These are phyloP conservation scores for Diddensiella caesifluorescens DNA, from an alignment of 805 yeast species.

Conservation along the genomic window DNA sequence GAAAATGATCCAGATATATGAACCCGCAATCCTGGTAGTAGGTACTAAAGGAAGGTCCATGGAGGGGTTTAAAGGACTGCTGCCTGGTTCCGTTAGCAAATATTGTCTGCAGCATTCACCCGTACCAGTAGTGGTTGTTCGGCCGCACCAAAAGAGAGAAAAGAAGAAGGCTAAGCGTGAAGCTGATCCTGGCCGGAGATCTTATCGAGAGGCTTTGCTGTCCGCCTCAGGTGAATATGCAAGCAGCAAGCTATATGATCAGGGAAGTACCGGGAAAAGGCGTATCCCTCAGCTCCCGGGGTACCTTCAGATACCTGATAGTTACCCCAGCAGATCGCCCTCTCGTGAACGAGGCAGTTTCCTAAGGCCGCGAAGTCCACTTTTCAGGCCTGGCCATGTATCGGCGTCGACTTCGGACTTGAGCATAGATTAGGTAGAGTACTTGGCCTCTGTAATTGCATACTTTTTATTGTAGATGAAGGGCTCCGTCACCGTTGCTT, in stretches of 20 bases:
- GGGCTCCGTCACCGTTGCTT: slow-evolving; percentile 23
- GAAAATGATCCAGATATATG: slow-evolving; percentile 40
- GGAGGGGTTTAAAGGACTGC: slow-evolving; percentile 38
- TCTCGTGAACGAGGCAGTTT: neutral
- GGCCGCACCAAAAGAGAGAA: slow-evolving; percentile 35
- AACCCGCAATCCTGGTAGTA: slow-evolving; percentile 41
- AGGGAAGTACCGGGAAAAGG: slow-evolving; percentile 17
- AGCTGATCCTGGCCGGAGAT: slow-evolving; percentile 29
- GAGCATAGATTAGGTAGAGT: no score
- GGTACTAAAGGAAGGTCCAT: slow-evolving; percentile 40
- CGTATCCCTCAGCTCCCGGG: slow-evolving; percentile 14
- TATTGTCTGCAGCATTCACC: slow-evolving; percentile 43
- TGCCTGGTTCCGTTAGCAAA: slow-evolving; percentile 45
- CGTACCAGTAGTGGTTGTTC: slow-evolving; percentile 44
- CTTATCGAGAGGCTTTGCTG: slow-evolving; percentile 12
- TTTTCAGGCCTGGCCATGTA: neutral
- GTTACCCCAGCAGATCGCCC: neutral
- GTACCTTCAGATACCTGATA: slow-evolving; percentile 6
- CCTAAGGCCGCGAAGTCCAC: neutral
- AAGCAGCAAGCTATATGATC: slow-evolving; percentile 7
- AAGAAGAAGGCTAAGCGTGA: slow-evolving; percentile 31
- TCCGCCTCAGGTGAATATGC: neutral
- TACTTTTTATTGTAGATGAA: slow-evolving; percentile 20
- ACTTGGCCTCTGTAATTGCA: slow-evolving; percentile 1
- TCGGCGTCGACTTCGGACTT: no score